Percentiles rank a stretch among this genome's conserved stretches.
Evolutionary conservation across 768 basidiomycete species (phyloP).

Genomic region (Podaxis rugospora): DNA sequence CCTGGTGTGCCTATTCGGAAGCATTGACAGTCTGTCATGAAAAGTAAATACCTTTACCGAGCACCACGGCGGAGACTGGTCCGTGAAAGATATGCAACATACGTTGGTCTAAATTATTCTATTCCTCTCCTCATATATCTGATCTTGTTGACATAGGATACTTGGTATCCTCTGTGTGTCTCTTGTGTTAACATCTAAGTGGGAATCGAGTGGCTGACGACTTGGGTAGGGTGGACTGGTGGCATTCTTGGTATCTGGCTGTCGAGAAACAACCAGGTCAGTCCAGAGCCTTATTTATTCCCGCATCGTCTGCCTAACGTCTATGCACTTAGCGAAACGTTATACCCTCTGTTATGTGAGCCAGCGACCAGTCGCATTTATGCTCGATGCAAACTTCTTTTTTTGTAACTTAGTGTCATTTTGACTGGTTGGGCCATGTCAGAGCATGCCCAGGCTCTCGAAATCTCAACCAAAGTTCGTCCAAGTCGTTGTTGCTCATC

Average conservation of each 20-base stretch:
- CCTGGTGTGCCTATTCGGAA: not conserved
- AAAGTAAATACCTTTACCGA: conserved; percentile 91
- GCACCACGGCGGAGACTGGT: conserved; percentile 79
- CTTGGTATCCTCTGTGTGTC: conserved; percentile 68
- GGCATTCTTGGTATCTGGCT: conserved; percentile 86
- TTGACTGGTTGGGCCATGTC: conserved; percentile 96
- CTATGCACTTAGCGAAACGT: conserved; percentile 54
- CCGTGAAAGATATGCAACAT: conserved; percentile 93
- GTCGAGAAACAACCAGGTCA: conserved; percentile 69
- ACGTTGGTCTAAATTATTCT: conserved; percentile 47
- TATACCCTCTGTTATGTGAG: conserved; percentile 78
- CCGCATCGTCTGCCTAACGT: not conserved
- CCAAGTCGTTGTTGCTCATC: not conserved
- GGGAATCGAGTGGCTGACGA: conserved; percentile 2
- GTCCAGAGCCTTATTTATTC: conserved; percentile 12
- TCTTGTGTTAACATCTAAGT: not conserved
- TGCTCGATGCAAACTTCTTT: not conserved
- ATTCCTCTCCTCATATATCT: not conserved
- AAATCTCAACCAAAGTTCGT: conserved; percentile 74
- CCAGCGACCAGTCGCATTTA: not conserved
- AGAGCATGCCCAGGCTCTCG: conserved; percentile 79
- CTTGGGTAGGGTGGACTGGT: conserved; percentile 78
- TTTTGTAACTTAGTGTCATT: conserved; percentile 53
- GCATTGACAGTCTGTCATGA: conserved; percentile 10
- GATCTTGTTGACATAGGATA: conserved; percentile 37